Evolutionary conservation across 2,329 filamentous ascomycete species (phyloP).

Genomic region (Aspergillus uvarum): DNA sequence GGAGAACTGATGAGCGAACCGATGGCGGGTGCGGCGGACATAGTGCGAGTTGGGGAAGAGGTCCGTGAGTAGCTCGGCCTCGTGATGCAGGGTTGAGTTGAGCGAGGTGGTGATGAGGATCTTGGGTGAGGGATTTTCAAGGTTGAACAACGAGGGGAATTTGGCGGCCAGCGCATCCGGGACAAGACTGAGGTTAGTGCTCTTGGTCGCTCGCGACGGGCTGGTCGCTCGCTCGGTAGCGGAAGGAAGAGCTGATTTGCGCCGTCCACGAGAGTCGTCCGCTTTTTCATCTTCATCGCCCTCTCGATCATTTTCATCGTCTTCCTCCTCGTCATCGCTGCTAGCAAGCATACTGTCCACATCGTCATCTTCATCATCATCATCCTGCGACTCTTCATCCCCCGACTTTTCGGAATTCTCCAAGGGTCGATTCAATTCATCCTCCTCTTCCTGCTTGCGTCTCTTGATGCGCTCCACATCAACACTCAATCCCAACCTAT

Average conservation of each 20-base stretch:
- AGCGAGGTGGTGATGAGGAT: conserved; percentile 89
- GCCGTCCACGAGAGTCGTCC: conserved; percentile 36
- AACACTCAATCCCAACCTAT: conserved; percentile 48
- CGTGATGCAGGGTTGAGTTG: conserved; percentile 81
- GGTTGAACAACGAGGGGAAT: conserved; percentile 60
- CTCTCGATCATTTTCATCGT: conserved; percentile 52
- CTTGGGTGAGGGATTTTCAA: conserved; percentile 64
- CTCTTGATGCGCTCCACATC: conserved; percentile 51
- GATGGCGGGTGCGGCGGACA: conserved; percentile 80
- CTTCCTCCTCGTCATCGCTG: conserved; percentile 50
- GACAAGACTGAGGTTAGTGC: conserved; percentile 60
- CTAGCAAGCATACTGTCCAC: conserved; percentile 30
- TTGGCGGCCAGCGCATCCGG: conserved; percentile 61
- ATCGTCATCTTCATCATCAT: conserved; percentile 64
- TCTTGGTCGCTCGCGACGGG: conserved; percentile 55
- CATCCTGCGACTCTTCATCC: conserved; percentile 43
- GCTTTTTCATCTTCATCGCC: conserved; percentile 52
- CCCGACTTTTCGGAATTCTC: conserved; percentile 32
- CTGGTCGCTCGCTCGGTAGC: conserved; percentile 54
- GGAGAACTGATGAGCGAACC: conserved; percentile 85
- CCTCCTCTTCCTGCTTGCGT: conserved; percentile 48
- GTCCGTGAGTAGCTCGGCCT: conserved; percentile 73
- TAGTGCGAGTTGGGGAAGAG: conserved; percentile 81
- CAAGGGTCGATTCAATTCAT: conserved; percentile 36
- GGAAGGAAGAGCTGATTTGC: conserved; percentile 38